phyloP scores from a whole-genome alignment of 2,329 filamentous ascomycete species.

The Cladorrhinum sp. region DNA sequence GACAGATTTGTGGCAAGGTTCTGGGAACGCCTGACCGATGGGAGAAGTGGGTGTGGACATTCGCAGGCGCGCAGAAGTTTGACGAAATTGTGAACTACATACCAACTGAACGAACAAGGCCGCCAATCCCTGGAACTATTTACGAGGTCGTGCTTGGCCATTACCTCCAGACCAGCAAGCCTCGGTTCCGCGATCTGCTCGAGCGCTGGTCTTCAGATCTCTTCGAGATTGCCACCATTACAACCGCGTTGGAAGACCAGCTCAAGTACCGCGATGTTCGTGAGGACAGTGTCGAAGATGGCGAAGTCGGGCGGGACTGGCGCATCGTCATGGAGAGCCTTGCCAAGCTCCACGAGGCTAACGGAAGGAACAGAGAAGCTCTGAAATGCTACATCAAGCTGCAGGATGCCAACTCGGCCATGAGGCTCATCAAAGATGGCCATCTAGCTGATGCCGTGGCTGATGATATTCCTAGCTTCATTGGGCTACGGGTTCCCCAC shows the following conservation, averaged over 20 bases:
- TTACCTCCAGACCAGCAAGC: constrained; percentile 77
- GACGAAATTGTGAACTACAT: constrained; percentile 87
- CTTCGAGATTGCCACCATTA: constrained; percentile 75
- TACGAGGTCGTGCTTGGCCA: constrained; percentile 89
- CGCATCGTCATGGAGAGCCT: constrained; percentile 82
- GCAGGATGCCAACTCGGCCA: constrained; percentile 86
- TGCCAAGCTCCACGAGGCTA: constrained; percentile 79
- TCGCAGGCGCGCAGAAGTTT: constrained; percentile 80
- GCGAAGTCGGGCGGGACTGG: constrained; percentile 77
- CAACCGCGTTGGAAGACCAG: constrained; percentile 76
- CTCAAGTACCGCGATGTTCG: constrained; percentile 71
- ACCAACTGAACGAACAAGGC: constrained; percentile 71
- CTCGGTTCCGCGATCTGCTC: constrained; percentile 72
- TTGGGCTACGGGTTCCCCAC: constrained; percentile 78
- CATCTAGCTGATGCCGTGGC: constrained; percentile 86
- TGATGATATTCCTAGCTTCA: constrained; percentile 86
- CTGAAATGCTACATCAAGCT: constrained; percentile 84
- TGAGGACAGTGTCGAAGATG: constrained; percentile 72
- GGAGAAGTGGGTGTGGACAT: constrained; percentile 95
- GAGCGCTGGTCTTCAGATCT: constrained; percentile 81
- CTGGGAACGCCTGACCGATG: constrained; percentile 75
- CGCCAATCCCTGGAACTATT: constrained; percentile 73
- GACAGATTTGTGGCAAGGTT: constrained; percentile 77
- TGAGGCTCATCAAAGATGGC: constrained; percentile 80
- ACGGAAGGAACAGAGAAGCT: constrained; percentile 78